These are phyloP conservation scores for Letharia columbiana DNA, from an alignment of 495 filamentous ascomycete genomes.

Conservation along the genomic window DNA sequence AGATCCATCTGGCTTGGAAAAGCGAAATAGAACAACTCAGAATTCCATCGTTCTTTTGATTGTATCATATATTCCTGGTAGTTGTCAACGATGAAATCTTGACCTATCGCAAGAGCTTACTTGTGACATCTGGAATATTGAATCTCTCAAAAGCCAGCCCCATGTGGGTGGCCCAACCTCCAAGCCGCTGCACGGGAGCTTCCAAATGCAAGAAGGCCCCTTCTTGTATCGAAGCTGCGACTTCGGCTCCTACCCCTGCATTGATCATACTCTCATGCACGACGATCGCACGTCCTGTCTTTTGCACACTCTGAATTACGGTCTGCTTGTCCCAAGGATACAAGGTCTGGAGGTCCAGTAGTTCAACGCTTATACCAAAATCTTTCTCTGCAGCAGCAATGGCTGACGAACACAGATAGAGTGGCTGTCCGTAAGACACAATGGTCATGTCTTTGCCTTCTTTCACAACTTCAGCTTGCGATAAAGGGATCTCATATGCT, in stretches of 20 bases:
- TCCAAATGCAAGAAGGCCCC: slow-evolving; percentile 79
- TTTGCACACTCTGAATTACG: slow-evolving; percentile 73
- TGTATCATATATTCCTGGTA: slow-evolving; percentile 54
- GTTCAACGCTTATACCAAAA: slow-evolving; percentile 69
- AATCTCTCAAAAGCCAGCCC: slow-evolving; percentile 78
- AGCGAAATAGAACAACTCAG: slow-evolving; percentile 28
- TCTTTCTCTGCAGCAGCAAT: slow-evolving; percentile 75
- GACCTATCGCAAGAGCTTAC: slow-evolving; percentile 49
- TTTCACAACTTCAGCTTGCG: slow-evolving; percentile 82
- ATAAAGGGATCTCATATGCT: slow-evolving; percentile 75
- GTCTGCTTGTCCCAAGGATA: slow-evolving; percentile 93
- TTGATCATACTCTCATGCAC: slow-evolving; percentile 97
- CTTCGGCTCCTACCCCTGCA: slow-evolving; percentile 86
- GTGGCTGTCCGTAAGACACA: slow-evolving; percentile 83
- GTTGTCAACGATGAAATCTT: slow-evolving; percentile 4
- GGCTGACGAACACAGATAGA: slow-evolving; percentile 79
- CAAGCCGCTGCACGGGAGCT: slow-evolving; percentile 84
- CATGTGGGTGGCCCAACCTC: slow-evolving; percentile 85
- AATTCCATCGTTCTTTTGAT: slow-evolving; percentile 53
- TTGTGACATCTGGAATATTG: slow-evolving; percentile 80
- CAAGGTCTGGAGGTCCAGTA: slow-evolving; percentile 86
- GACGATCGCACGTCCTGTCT: slow-evolving; percentile 83
- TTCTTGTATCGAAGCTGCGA: slow-evolving; percentile 87
- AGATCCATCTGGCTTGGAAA: not conserved
- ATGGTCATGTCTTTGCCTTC: slow-evolving; percentile 77